phyloP scores from a whole-genome alignment of 2,329 filamentous ascomycete genomes.

The Sporothrix pseudoabietina region DNA sequence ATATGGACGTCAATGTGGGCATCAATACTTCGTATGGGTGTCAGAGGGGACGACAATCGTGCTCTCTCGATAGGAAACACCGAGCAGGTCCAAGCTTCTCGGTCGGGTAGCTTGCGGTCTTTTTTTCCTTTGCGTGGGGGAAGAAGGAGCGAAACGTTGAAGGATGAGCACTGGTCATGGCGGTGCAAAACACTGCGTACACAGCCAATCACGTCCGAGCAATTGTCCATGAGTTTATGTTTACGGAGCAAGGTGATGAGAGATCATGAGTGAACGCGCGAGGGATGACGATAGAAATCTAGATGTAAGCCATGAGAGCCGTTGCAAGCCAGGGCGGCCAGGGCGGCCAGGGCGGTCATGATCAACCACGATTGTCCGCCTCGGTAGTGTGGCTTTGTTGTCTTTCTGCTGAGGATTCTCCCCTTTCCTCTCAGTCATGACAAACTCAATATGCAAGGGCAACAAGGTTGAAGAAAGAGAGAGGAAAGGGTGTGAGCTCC shows the following conservation, averaged over 20 bases:
- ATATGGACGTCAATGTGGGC: neutral
- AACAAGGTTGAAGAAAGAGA: no score
- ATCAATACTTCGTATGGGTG: neutral
- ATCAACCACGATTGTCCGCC: neutral
- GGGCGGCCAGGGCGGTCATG: neutral
- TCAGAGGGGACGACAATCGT: neutral
- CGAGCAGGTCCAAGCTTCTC: conserved; percentile 2
- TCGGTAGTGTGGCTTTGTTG: neutral
- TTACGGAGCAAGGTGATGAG: neutral
- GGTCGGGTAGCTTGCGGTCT: conserved; percentile 3
- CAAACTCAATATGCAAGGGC: conserved; percentile 7
- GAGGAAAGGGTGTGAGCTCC: neutral
- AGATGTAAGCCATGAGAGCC: neutral
- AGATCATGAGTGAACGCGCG: neutral
- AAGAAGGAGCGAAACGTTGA: neutral
- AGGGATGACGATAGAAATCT: neutral
- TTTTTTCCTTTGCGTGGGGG: neutral
- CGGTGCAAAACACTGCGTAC: neutral
- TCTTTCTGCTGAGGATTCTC: neutral
- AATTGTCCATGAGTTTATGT: neutral
- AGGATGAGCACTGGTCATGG: neutral
- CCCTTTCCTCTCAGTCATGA: neutral
- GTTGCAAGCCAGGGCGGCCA: neutral
- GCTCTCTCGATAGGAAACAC: neutral
- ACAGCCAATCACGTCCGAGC: conserved; percentile 5